Evolutionary conservation across 139 green algal species (phyloP).

Genomic region (Nannochloris sp.): DNA sequence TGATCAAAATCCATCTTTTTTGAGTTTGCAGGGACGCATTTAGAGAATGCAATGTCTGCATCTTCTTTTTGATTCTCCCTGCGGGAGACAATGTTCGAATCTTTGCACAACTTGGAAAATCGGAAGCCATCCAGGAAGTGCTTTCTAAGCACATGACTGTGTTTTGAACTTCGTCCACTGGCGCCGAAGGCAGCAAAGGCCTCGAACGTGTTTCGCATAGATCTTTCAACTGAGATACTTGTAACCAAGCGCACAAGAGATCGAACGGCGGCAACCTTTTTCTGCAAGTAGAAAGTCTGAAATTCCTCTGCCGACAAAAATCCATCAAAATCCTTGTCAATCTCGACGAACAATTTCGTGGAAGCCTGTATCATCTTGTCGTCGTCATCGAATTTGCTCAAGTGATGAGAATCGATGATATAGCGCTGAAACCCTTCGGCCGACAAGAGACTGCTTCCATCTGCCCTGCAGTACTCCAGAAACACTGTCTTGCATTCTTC

Average conservation of each 20-base stretch:
- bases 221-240: not conserved
- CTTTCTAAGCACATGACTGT: not conserved
- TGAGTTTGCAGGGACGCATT: not conserved
- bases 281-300: not conserved
- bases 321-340: slow-evolving; percentile 8
- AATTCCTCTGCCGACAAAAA: slow-evolving; percentile 4
- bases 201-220: not conserved
- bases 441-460: slow-evolving; percentile 2
- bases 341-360: slow-evolving; percentile 1
- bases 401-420: not conserved
- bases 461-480: not conserved
- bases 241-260: not conserved
- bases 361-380: not conserved
- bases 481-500: not conserved
- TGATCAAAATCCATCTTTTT: slow-evolving; percentile 7
- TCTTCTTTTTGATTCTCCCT: not conserved
- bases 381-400: not conserved
- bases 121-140: not conserved
- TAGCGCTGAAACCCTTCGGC: slow-evolving; percentile 1
- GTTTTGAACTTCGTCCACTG: not conserved
- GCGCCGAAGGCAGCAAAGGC: slow-evolving; percentile 6
- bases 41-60: not conserved
- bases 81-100: not conserved
- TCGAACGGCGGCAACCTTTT: not conserved
- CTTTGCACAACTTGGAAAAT: slow-evolving; percentile 11